Conservation (phyloP, 306 rosid genomes). For the Sphenostylis stenocarpa region DNA sequence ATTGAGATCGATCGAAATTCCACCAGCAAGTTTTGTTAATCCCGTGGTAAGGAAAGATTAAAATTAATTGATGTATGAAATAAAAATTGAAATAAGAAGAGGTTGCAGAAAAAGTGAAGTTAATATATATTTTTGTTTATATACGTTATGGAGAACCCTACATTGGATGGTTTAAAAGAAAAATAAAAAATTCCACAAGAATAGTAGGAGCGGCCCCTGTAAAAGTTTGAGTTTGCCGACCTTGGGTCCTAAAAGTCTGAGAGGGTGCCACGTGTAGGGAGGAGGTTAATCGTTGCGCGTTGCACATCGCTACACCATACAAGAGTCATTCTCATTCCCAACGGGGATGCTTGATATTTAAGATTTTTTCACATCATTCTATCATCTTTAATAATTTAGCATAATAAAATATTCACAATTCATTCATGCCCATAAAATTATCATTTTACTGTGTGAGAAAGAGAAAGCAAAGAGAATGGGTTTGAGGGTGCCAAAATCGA, state of each 20-base stretch:
- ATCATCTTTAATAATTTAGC: background rate
- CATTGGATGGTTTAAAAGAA: too few relatives aligned
- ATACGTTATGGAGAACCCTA: too few relatives aligned
- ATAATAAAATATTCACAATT: background rate
- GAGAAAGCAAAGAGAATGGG: background rate
- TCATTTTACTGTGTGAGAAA: background rate
- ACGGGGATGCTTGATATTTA: conserved; percentile 41
- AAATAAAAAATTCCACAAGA: too few relatives aligned
- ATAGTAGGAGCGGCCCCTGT: too few relatives aligned
- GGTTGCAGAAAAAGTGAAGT: too few relatives aligned
- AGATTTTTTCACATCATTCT: conserved; percentile 20
- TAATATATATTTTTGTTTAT: too few relatives aligned
- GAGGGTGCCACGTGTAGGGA: conserved; percentile 36
- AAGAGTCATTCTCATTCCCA: conserved; percentile 17
- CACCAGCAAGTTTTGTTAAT: too few relatives aligned
- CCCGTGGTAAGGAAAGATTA: too few relatives aligned
- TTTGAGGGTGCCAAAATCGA: conserved; percentile 45
- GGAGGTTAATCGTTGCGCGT: background rate
- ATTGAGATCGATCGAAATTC: too few relatives aligned
- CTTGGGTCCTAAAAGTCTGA: background rate
- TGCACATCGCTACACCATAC: conserved; percentile 18
- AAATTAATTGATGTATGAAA: too few relatives aligned
- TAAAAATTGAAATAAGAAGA: too few relatives aligned
- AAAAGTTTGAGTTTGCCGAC: conserved; percentile 2
- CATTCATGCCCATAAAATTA: background rate